Evolutionary conservation across 805 yeast genomes (phyloP).

Genomic region (Blastobotrys robertii): DNA sequence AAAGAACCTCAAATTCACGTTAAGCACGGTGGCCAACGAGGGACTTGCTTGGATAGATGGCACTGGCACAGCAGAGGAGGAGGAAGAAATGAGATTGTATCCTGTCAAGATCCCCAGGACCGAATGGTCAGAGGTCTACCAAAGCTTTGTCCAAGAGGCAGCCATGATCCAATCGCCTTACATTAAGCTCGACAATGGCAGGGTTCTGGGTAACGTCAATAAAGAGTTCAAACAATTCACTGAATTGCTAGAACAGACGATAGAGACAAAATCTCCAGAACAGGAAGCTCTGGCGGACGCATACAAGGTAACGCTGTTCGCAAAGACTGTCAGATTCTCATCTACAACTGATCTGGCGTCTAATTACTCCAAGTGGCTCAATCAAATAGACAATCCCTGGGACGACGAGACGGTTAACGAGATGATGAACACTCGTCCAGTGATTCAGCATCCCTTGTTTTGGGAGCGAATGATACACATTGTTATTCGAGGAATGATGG

Average conservation of each 20-base stretch:
- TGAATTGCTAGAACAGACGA: not conserved
- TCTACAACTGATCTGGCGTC: no score
- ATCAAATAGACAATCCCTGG: no score
- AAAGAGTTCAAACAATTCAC: no score
- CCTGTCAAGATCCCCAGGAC: conserved; percentile 11
- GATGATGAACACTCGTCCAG: conserved; percentile 10
- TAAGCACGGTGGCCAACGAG: conserved; percentile 12
- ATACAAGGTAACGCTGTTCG: no score
- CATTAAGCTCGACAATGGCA: no score
- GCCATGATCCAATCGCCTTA: no score
- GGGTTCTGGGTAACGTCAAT: no score
- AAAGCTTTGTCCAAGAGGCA: conserved; percentile 7
- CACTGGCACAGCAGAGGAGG: not conserved
- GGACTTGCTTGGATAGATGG: conserved; percentile 22
- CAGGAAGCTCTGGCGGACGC: no score
- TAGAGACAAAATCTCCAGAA: no score
- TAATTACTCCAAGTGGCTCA: no score
- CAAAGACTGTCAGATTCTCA: no score
- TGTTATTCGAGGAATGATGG: conserved; percentile 12
- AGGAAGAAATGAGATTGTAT: conserved; percentile 15
- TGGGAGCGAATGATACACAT: conserved; percentile 12
- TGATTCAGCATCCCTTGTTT: conserved; percentile 11
- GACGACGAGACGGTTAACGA: conserved; percentile 2
- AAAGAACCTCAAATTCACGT: conserved; percentile 12
- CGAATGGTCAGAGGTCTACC: conserved; percentile 8